phyloP scores from a whole-genome alignment of 1,284 basidiomycete genomes.

The Melampsora allii-populina region DNA sequence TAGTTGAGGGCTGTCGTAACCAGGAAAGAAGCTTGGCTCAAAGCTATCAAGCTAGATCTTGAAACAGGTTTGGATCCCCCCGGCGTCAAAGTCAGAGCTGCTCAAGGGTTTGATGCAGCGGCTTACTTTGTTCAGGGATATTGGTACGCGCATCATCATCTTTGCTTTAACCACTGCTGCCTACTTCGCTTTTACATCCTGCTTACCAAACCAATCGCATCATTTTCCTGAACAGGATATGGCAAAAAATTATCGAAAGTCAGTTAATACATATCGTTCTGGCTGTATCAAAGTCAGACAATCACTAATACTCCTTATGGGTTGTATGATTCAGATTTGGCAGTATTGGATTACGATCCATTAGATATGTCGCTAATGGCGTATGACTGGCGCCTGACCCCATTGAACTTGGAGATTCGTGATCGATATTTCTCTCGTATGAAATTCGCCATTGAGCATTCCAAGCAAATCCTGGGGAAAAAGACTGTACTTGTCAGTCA shows the following conservation, averaged over 20 bases:
- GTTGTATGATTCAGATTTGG: slow-evolving; percentile 22
- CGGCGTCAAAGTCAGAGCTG: slow-evolving; percentile 83
- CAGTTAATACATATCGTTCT: slow-evolving; percentile 6
- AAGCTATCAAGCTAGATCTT: slow-evolving; percentile 84
- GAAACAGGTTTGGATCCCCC: slow-evolving; percentile 83
- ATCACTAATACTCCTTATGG: slow-evolving; percentile 66
- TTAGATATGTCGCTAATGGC: slow-evolving; percentile 59
- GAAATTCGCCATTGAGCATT: slow-evolving; percentile 77
- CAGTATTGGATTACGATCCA: slow-evolving; percentile 42
- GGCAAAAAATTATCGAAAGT: slow-evolving; percentile 49
- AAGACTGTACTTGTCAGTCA: slow-evolving; percentile 87
- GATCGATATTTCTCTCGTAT: slow-evolving; percentile 89
- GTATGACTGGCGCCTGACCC: slow-evolving; percentile 47
- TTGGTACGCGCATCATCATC: slow-evolving; percentile 24
- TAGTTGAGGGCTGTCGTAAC: slow-evolving; percentile 76
- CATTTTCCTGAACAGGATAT: slow-evolving; percentile 47
- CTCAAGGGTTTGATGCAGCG: slow-evolving; percentile 71
- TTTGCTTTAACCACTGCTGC: slow-evolving; percentile 7
- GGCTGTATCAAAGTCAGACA: background rate
- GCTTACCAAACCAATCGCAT: slow-evolving; percentile 10
- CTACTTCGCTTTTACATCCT: background rate
- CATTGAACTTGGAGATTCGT: slow-evolving; percentile 73
- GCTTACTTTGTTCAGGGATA: slow-evolving; percentile 78
- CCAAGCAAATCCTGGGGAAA: slow-evolving; percentile 67
- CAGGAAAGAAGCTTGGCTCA: slow-evolving; percentile 81